A percentile compares a stretch with the other conserved stretches of the same genome.
These are phyloP conservation scores for Teunomyces aglyptinius DNA, from an alignment of 805 yeast genomes.

Conservation along the genomic window DNA sequence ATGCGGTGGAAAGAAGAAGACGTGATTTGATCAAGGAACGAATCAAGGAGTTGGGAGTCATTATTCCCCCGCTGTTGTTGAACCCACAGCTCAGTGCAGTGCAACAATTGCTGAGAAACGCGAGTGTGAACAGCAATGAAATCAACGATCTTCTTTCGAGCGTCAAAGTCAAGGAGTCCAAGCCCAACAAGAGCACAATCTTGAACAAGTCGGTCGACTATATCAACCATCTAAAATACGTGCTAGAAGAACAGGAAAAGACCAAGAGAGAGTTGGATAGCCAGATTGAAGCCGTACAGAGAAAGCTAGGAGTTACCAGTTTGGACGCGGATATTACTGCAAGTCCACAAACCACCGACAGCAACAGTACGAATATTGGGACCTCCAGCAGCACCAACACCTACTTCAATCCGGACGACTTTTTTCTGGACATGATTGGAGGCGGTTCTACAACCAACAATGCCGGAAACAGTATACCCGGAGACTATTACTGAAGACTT, in stretches of 20 bases:
- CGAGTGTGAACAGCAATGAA: constrained; percentile 29
- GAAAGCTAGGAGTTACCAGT: not conserved
- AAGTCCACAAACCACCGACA: not conserved
- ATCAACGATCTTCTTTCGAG: constrained; percentile 35
- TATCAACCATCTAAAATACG: constrained; percentile 61
- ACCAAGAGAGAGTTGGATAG: constrained; percentile 39
- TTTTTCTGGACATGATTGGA: constrained; percentile 18
- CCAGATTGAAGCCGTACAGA: constrained; percentile 7
- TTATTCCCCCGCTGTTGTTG: constrained; percentile 76
- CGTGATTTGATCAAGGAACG: constrained; percentile 88
- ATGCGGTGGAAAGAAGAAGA: constrained; percentile 90
- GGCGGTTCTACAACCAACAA: constrained; percentile 4
- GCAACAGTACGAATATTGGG: constrained; percentile 7
- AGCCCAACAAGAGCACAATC: constrained; percentile 81
- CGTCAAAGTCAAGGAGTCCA: constrained; percentile 57
- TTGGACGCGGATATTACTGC: not conserved
- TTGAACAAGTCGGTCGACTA: constrained; percentile 79
- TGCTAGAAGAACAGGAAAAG: constrained; percentile 54
- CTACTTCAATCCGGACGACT: constrained; percentile 22
- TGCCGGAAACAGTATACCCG: not conserved
- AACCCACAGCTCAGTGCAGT: constrained; percentile 46
- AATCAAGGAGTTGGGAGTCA: constrained; percentile 75
- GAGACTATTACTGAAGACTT: not conserved
- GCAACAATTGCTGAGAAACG: constrained; percentile 37
- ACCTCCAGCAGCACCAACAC: constrained; percentile 3